Percentiles rank a stretch among this genome's conserved stretches.
Evolutionary conservation across 1,284 basidiomycete species (phyloP).

Genomic region (Taiwanofungus camphoratus): DNA sequence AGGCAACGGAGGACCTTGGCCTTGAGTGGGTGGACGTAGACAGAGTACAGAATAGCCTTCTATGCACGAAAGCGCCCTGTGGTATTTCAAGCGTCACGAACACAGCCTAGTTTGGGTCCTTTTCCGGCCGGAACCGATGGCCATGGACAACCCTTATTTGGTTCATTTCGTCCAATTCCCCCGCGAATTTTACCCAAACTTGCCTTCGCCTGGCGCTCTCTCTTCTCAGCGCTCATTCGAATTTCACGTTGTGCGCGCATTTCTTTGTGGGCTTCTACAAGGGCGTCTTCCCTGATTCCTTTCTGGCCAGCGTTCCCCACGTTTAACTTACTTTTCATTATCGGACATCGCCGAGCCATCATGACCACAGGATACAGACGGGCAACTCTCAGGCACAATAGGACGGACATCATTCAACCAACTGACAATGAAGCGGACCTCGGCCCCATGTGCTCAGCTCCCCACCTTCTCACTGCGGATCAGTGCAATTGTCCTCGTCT

Average conservation of each 20-base stretch:
- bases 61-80: conserved; percentile 18
- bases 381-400: conserved; percentile 5
- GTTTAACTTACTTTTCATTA: neutral
- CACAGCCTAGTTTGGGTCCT: conserved; percentile 18
- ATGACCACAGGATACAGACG: neutral
- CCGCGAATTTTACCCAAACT: conserved; percentile 2
- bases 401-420: neutral
- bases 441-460: neutral
- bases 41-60: conserved; percentile 26
- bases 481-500: neutral
- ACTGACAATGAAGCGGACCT: no score
- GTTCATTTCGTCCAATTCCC: neutral
- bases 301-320: neutral
- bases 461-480: conserved; percentile 1
- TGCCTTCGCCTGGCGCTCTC: neutral
- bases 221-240: neutral
- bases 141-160: neutral
- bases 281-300: neutral
- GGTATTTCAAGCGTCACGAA: conserved; percentile 24
- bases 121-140: conserved; percentile 12
- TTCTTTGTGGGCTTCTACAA: neutral
- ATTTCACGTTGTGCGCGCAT: neutral
- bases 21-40: conserved; percentile 26
- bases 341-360: conserved; percentile 10
- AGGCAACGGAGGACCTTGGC: conserved; percentile 25